Percentiles rank a stretch among this genome's conserved stretches.
phyloP scores from a whole-genome alignment of 495 filamentous ascomycete genomes.

The Penicillium goetzii region DNA sequence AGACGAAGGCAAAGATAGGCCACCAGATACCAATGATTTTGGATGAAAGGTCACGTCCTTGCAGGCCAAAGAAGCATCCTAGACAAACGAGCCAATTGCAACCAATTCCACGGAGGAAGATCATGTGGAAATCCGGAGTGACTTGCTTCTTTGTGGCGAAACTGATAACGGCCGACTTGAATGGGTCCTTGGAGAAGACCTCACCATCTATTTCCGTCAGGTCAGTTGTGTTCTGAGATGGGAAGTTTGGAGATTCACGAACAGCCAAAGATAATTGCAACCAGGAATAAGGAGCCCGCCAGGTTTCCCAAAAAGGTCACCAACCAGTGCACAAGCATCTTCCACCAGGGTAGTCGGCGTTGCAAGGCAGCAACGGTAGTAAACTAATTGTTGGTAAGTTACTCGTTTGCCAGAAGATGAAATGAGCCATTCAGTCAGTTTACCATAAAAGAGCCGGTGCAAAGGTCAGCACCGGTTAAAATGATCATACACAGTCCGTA shows the following conservation, averaged over 20 bases:
- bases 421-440: neutral
- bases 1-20: slow-evolving; percentile 63
- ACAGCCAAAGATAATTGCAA: slow-evolving; percentile 63
- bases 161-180: slow-evolving; percentile 50
- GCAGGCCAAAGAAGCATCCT: slow-evolving; percentile 59
- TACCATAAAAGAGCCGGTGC: slow-evolving; percentile 63
- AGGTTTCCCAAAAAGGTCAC: slow-evolving; percentile 65
- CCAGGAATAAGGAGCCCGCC: slow-evolving; percentile 61
- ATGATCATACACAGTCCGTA: slow-evolving; percentile 63
- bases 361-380: slow-evolving; percentile 60
- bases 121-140: slow-evolving; percentile 59
- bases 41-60: slow-evolving; percentile 57
- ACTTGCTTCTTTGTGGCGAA: slow-evolving; percentile 60
- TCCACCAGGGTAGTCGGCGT: slow-evolving; percentile 50
- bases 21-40: slow-evolving; percentile 68
- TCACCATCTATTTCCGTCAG: slow-evolving; percentile 50
- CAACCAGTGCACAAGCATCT: slow-evolving; percentile 58
- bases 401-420: too few relatives aligned
- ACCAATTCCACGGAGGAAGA: slow-evolving; percentile 64
- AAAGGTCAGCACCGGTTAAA: slow-evolving; percentile 62
- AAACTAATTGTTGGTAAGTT: slow-evolving; percentile 36
- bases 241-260: slow-evolving; percentile 19
- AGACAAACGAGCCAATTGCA: slow-evolving; percentile 70
- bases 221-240: neutral
- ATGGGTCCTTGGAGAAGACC: slow-evolving; percentile 56